These are phyloP conservation scores for Prunus davidiana DNA, from an alignment of 306 rosid genomes.

Conservation along the genomic window DNA sequence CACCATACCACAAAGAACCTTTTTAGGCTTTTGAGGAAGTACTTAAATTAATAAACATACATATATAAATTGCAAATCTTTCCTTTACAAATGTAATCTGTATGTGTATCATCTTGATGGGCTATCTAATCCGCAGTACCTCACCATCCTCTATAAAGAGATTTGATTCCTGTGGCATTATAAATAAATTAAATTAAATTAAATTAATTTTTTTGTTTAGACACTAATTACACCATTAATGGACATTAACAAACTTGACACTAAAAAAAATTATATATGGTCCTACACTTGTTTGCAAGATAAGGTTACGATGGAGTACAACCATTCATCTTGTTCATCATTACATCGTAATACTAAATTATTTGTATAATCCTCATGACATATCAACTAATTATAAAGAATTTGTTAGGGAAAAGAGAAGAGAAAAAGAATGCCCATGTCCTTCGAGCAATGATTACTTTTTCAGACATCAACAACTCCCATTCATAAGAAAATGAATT, in stretches of 20 bases:
- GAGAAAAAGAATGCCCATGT: conserved; percentile 3
- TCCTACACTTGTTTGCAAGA: background rate
- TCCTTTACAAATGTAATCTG: background rate
- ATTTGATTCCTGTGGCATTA: conserved; percentile 14
- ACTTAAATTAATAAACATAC: background rate
- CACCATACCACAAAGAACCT: conserved; percentile 17
- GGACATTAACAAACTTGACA: conserved; percentile 11
- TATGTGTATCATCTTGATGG: background rate
- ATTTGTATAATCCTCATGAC: conserved; percentile 4
- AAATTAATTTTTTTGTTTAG: background rate
- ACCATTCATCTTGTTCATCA: conserved; percentile 21
- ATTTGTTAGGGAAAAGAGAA: background rate
- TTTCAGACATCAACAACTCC: conserved; percentile 9
- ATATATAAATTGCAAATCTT: background rate
- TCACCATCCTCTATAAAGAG: conserved; percentile 11
- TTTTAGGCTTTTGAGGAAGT: conserved; percentile 25
- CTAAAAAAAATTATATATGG: background rate
- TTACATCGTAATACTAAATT: conserved; percentile 5
- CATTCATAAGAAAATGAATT: background rate
- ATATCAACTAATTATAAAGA: conserved; percentile 10
- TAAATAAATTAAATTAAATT: background rate
- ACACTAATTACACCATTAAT: conserved; percentile 16
- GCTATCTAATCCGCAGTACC: conserved; percentile 14
- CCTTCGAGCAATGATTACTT: conserved; percentile 20
- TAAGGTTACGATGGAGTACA: conserved; percentile 4